Percentiles rank a stretch among this genome's conserved stretches.
These are phyloP conservation scores for Clarireedia paspali DNA, from an alignment of 2,329 filamentous ascomycete species.

Conservation along the genomic window DNA sequence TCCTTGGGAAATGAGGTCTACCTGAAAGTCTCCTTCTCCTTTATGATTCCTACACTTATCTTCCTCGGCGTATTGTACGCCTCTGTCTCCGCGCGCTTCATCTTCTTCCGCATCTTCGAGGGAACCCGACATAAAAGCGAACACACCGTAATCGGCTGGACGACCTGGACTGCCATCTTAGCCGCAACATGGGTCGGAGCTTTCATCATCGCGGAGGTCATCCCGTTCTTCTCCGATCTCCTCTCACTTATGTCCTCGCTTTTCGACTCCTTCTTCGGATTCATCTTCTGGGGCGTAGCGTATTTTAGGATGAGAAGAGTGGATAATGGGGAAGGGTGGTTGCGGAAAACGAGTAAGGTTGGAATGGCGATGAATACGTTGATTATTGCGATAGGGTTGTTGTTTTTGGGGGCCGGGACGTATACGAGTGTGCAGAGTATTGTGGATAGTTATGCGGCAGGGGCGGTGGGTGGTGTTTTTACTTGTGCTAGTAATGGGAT, in stretches of 20 bases:
- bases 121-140: conserved; percentile 69
- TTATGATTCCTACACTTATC: conserved; percentile 92
- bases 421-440: conserved; percentile 72
- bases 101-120: conserved; percentile 85
- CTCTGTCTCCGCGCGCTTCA: conserved; percentile 79
- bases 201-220: conserved; percentile 87
- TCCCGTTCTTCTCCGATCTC: conserved; percentile 77
- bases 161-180: conserved; percentile 68
- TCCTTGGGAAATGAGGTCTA: conserved; percentile 66
- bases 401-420: conserved; percentile 76
- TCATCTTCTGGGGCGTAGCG: conserved; percentile 88
- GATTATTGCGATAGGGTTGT: conserved; percentile 68
- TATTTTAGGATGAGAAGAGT: conserved; percentile 69
- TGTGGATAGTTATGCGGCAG: conserved; percentile 60
- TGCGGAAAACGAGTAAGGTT: conserved; percentile 22
- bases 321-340: conserved; percentile 44
- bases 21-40: conserved; percentile 85
- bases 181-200: conserved; percentile 73
- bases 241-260: conserved; percentile 76
- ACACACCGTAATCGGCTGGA: conserved; percentile 79
- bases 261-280: conserved; percentile 89
- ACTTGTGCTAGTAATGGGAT: conserved; percentile 63
- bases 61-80: conserved; percentile 89
- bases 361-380: conserved; percentile 60
- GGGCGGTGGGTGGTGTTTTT: conserved; percentile 64